Evolutionary conservation across 2,329 filamentous ascomycete species (phyloP), one percentile per base, ranked within the genome.

Genomic region (Drechslera avenae): DNA sequence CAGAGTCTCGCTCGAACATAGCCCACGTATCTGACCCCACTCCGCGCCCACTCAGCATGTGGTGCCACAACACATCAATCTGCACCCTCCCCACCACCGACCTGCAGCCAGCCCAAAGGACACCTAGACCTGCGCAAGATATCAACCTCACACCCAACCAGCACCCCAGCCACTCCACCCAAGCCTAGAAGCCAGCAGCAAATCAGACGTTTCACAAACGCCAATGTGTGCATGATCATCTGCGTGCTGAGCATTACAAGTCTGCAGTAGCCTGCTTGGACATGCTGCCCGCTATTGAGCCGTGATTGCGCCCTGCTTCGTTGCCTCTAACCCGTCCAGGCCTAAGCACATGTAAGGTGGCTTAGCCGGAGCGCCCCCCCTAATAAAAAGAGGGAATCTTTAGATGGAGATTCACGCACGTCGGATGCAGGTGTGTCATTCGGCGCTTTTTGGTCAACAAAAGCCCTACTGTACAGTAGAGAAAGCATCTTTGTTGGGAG

Each of bases 211-310:
- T 41, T 46, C 52, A 59, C 57, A 40, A 58, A 56, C 49, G 52
- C 51, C 52, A 52, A 56, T 50, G 33, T 44, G 46, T 63, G 62
- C 60, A 59, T 50, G 33, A 44, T 54, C 44, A 43, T 45, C 42
- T 53, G 56, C 52, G 48, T 59, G 55, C 56, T 55, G 59, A 59
- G 50, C 37, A 41, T 52, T 52, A 43, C 53, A 51, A 61, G 54
- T 52, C 51, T 63, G 61, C 61, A 63, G 59, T 64, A 64, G 61
- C 43, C 43, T 50, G 36, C 42, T 46, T 52, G 48, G 46, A 50
- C 50, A 52, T 43, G 54, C 52, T 57, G 49, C 45, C 51, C 43
- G 51, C 40, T 46, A 56, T 54, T 39, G 47, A 50, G 48, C 54
- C 50, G 46, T 46, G 46, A 49, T 35, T 49, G 40, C 52, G 42